Evolutionary conservation across 139 green algal species (phyloP).

Genomic region (Chlorella ohadii): DNA sequence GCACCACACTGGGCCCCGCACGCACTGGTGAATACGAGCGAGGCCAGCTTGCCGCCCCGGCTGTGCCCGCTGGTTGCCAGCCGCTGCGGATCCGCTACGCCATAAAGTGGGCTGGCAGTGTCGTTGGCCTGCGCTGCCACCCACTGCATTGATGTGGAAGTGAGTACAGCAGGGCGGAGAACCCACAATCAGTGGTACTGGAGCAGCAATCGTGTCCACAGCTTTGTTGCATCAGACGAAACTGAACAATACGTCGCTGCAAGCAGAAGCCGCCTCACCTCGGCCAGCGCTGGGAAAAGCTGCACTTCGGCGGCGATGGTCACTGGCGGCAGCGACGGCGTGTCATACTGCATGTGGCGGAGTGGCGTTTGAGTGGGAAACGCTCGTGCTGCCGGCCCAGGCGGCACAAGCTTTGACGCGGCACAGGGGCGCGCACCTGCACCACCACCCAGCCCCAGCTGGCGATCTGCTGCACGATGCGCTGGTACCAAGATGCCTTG

Average conservation of each 20-base stretch:
- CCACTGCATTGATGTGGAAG: slow-evolving; percentile 37
- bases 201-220: no score
- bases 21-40: slow-evolving; percentile 52
- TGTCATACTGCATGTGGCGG: slow-evolving; percentile 53
- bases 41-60: slow-evolving; percentile 72
- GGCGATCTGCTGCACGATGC: slow-evolving; percentile 46
- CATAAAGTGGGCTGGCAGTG: slow-evolving; percentile 19
- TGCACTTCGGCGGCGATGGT: background rate
- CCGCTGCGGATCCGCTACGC: slow-evolving; percentile 16
- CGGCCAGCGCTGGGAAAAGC: background rate
- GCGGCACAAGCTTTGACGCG: no score
- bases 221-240: no score
- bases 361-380: no score
- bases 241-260: no score
- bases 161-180: no score
- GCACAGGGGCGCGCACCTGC: no score
- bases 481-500: slow-evolving; percentile 51
- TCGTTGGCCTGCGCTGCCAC: slow-evolving; percentile 9
- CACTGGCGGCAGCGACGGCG: background rate
- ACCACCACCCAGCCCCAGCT: slow-evolving; percentile 57
- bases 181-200: no score
- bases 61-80: slow-evolving; percentile 61
- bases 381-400: no score
- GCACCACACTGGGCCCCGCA: background rate
- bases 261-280: background rate